Percentiles rank a stretch among this genome's conserved stretches.
phyloP scores from a whole-genome alignment of 148 eudicot species.

The Diospyros kaki region DNA sequence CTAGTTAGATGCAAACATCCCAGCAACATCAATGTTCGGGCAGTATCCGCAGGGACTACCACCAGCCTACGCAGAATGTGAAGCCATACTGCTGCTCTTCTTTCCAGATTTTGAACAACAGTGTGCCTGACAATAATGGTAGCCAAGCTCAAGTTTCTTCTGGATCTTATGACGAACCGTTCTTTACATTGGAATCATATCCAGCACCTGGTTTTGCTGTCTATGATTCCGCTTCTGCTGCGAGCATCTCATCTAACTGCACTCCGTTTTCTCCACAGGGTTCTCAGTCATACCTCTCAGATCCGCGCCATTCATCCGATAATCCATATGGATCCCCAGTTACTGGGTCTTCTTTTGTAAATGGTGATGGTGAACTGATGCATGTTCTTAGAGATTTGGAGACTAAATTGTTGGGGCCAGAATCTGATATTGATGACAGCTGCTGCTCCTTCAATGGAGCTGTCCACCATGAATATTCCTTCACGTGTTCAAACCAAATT shows the following conservation, averaged over 20 bases:
- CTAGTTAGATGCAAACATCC: constrained; percentile 55
- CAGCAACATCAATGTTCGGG: constrained; percentile 37
- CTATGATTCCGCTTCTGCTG: constrained; percentile 14
- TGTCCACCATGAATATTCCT: not conserved
- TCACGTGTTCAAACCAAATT: constrained; percentile 4
- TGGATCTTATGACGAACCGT: not conserved
- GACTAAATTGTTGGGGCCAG: constrained; percentile 12
- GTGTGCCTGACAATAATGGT: constrained; percentile 21
- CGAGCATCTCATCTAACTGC: constrained; percentile 15
- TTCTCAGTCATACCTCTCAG: constrained; percentile 18
- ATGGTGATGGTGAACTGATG: constrained; percentile 3
- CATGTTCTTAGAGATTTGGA: constrained; percentile 11
- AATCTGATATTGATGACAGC: constrained; percentile 11
- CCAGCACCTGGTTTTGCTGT: constrained; percentile 1
- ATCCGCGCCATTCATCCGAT: constrained; percentile 11
- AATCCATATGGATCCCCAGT: constrained; percentile 14
- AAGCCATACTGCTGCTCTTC: constrained; percentile 36
- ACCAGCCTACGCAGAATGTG: constrained; percentile 36
- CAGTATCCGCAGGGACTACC: constrained; percentile 32
- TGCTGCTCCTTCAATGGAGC: not conserved
- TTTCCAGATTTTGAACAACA: constrained; percentile 33
- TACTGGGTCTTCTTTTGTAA: constrained; percentile 12
- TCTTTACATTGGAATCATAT: constrained; percentile 20
- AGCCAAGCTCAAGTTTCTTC: constrained; percentile 25
- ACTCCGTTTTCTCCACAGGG: constrained; percentile 17